Base-by-base conservation (phyloP, 495 filamentous ascomycete species). In the Xylaria bambusicola region DNA sequence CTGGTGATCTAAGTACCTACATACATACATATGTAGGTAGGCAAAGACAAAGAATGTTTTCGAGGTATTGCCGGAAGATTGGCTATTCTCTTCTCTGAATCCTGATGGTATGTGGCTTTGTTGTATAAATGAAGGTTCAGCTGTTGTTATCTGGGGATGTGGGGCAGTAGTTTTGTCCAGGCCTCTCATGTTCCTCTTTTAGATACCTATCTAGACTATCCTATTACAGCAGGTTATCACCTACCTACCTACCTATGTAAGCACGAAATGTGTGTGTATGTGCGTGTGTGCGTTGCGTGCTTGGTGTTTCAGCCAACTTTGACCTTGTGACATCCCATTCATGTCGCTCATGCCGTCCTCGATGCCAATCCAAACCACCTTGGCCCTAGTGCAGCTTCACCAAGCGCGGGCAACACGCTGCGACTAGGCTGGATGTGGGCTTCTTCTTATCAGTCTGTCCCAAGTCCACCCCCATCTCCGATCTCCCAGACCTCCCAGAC, bases 111-210 rank as follows among this genome's bases (percentile, higher is more conserved):
- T 33, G n/a, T n/a, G n/a, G n/a, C n/a, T n/a, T n/a, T n/a, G n/a
- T n/a, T n/a, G n/a, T n/a, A n/a, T n/a, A n/a, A n/a, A n/a, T n/a
- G n/a, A n/a, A n/a, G n/a, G n/a, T n/a, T n/a, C n/a, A n/a, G n/a
- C n/a, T n/a, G n/a, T n/a, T 33, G 29, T 52, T 52, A 52, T 52
- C 49, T 52, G 49, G 49, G 49, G 49, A 52, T 35, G 49, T 52
- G 49, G 49, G 33, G 20, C 8, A 12, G n/a, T 10, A 5, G 17
- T 15, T 10, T 12, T 4, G 20, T 31, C 18, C 17, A n/a, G n/a
- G n/a, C n/a, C n/a, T n/a, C n/a, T n/a, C n/a, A n/a, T n/a, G n/a
- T n/a, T n/a, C n/a, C n/a, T n/a, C n/a, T n/a, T n/a, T n/a, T n/a
- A n/a, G n/a, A n/a, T n/a, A n/a, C n/a, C n/a, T n/a, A n/a, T n/a